A percentile compares a stretch with the other conserved stretches of the same genome.
Conservation (phyloP, 352 stramenopile genomes). For the Hyaloperonospora arabidopsidis region DNA sequence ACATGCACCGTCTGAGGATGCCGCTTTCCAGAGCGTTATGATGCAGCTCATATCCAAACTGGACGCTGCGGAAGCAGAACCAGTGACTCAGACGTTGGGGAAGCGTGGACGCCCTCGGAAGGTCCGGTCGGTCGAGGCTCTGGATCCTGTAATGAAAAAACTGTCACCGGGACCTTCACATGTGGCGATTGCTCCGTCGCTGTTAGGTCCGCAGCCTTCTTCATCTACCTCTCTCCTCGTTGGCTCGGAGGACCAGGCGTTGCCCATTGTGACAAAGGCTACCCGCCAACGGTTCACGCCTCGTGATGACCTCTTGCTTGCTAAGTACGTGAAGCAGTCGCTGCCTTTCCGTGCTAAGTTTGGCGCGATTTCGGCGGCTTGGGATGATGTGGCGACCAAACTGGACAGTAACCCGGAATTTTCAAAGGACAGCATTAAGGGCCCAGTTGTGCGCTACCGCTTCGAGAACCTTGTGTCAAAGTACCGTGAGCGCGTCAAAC, state of each 20-base stretch:
- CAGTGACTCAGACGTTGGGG: constrained; percentile 15
- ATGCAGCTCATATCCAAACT: constrained; percentile 24
- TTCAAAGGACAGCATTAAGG: constrained; percentile 29
- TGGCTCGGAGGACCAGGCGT: constrained; percentile 18
- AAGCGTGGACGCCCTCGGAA: constrained; percentile 31
- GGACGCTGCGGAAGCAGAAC: constrained; percentile 23
- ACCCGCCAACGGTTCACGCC: constrained; percentile 28
- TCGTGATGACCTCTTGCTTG: constrained; percentile 25
- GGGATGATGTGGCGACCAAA: constrained; percentile 28
- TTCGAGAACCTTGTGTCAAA: constrained; percentile 31
- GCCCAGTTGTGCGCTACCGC: constrained; percentile 29
- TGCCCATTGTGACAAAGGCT: constrained; percentile 12
- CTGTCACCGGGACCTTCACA: not conserved
- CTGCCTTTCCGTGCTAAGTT: constrained; percentile 34
- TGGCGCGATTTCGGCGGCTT: constrained; percentile 25
- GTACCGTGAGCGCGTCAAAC: constrained; percentile 29
- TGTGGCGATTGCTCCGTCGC: constrained; percentile 19
- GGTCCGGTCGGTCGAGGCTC: constrained; percentile 6
- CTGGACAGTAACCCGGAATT: constrained; percentile 22
- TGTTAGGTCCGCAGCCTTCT: constrained; percentile 15
- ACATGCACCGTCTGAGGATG: constrained; percentile 17
- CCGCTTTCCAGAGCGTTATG: constrained; percentile 25
- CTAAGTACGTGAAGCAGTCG: constrained; percentile 22
- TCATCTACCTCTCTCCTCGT: constrained; percentile 19
- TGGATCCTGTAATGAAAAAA: constrained; percentile 11